Evolutionary conservation across 768 basidiomycete species (phyloP).

Genomic region (Mycena belliarum): DNA sequence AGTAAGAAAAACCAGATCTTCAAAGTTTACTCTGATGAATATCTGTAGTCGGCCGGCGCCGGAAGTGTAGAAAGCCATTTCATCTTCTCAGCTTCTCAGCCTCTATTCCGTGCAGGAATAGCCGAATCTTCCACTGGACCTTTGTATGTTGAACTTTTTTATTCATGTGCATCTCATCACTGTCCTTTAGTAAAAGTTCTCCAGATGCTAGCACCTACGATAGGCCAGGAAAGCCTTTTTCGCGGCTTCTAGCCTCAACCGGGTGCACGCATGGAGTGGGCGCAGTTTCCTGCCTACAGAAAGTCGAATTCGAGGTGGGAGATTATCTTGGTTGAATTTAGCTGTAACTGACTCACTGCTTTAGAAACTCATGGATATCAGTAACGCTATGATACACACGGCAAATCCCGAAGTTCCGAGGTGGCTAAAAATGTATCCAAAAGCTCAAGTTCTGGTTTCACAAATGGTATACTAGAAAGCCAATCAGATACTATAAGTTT

Average conservation of each 20-base stretch:
- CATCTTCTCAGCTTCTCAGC: conserved; percentile 37
- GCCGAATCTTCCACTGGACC: conserved; percentile 55
- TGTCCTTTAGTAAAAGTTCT: conserved; percentile 48
- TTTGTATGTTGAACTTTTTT: conserved; percentile 38
- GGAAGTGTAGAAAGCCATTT: conserved; percentile 52
- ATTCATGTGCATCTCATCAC: not conserved
- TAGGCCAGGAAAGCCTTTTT: conserved; percentile 51
- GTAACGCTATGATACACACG: conserved; percentile 50
- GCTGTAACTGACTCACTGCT: not conserved
- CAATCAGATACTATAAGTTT: no score
- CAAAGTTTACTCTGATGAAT: not conserved
- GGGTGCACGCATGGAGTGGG: conserved; percentile 42
- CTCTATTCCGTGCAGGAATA: conserved; percentile 53
- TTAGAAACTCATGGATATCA: conserved; percentile 50
- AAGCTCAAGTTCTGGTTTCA: no score
- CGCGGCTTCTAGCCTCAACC: conserved; percentile 44
- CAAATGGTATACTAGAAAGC: no score
- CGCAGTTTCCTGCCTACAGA: conserved; percentile 47
- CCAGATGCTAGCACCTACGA: conserved; percentile 48
- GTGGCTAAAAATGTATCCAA: no score
- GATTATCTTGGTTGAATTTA: not conserved
- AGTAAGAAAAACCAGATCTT: conserved; percentile 25
- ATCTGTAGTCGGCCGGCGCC: conserved; percentile 50
- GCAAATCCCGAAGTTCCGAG: no score
- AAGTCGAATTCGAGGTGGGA: conserved; percentile 44